These are phyloP conservation scores for Metarhizium brunneum DNA, from an alignment of 2,329 filamentous ascomycete species.

Conservation along the genomic window DNA sequence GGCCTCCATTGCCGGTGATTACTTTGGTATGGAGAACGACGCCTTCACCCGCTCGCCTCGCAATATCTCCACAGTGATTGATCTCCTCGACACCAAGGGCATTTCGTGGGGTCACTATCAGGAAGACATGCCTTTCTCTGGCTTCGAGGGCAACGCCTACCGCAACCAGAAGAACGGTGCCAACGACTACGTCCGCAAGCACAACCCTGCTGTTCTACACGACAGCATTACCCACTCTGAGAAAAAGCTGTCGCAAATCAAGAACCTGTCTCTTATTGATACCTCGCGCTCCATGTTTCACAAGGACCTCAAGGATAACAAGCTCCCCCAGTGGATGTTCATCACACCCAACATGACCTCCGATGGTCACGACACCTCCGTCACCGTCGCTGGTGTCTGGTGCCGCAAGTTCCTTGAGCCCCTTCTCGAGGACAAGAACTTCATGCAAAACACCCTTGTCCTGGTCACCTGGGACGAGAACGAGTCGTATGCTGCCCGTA, in stretches of 20 bases:
- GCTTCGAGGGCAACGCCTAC: constrained; percentile 57
- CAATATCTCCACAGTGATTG: constrained; percentile 59
- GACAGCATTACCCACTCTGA: constrained; percentile 51
- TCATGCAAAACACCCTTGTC: constrained; percentile 68
- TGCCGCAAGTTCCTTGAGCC: constrained; percentile 59
- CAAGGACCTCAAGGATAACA: constrained; percentile 51
- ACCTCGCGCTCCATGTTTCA: constrained; percentile 48
- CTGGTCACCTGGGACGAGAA: constrained; percentile 76
- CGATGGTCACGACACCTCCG: constrained; percentile 65
- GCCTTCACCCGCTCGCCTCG: constrained; percentile 45
- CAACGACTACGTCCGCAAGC: constrained; percentile 77
- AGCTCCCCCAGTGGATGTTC: constrained; percentile 64
- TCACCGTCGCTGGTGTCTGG: constrained; percentile 62
- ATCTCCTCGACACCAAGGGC: constrained; percentile 55
- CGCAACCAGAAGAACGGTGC: constrained; percentile 55
- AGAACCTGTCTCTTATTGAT: constrained; percentile 49
- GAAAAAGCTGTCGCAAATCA: constrained; percentile 57
- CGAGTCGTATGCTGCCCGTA: constrained; percentile 56
- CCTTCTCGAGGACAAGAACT: constrained; percentile 58
- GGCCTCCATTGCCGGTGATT: constrained; percentile 58
- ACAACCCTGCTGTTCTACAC: constrained; percentile 60
- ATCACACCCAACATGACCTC: constrained; percentile 68
- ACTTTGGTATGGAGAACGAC: constrained; percentile 65
- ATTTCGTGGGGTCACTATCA: constrained; percentile 67
- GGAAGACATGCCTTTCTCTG: constrained; percentile 67